phyloP scores from a whole-genome alignment of 2,329 filamentous ascomycete species.

The Apiospora marii region DNA sequence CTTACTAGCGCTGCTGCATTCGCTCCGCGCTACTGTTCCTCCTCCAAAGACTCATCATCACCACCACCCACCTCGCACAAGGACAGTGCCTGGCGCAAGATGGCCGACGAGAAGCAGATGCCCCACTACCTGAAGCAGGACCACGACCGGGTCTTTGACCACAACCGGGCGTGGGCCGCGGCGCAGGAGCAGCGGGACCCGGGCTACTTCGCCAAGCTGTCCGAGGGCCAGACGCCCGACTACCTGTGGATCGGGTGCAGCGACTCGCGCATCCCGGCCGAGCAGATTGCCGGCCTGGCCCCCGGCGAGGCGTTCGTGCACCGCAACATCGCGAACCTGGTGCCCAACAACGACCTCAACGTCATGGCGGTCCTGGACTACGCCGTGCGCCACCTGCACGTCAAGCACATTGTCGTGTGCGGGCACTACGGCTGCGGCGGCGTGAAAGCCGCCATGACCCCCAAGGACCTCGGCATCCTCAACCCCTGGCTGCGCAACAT shows the following conservation, averaged over 20 bases:
- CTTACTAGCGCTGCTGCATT: background rate
- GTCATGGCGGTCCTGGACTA: constrained; percentile 86
- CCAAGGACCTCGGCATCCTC: constrained; percentile 73
- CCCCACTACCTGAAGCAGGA: constrained; percentile 66
- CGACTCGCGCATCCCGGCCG: constrained; percentile 91
- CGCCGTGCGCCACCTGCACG: constrained; percentile 80
- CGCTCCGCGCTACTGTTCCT: background rate
- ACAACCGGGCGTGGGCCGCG: constrained; percentile 72
- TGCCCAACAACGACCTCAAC: constrained; percentile 81
- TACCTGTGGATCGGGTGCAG: constrained; percentile 92
- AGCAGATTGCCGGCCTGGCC: constrained; percentile 81
- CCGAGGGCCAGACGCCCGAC: constrained; percentile 71
- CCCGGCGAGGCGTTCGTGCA: constrained; percentile 95
- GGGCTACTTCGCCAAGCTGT: constrained; percentile 70
- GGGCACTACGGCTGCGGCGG: constrained; percentile 82
- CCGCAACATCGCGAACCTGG: constrained; percentile 93
- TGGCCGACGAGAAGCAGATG: constrained; percentile 52
- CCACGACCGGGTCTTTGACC: constrained; percentile 73
- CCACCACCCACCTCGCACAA: background rate
- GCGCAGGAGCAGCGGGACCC: constrained; percentile 66
- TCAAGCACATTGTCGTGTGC: constrained; percentile 83
- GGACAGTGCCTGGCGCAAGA: constrained; percentile 31
- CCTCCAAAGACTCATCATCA: constrained; percentile 2
- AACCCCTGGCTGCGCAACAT: constrained; percentile 81
- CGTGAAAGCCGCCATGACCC: constrained; percentile 77